phyloP scores from a whole-genome alignment of 306 rosid species.

The Biancaea sappan region DNA sequence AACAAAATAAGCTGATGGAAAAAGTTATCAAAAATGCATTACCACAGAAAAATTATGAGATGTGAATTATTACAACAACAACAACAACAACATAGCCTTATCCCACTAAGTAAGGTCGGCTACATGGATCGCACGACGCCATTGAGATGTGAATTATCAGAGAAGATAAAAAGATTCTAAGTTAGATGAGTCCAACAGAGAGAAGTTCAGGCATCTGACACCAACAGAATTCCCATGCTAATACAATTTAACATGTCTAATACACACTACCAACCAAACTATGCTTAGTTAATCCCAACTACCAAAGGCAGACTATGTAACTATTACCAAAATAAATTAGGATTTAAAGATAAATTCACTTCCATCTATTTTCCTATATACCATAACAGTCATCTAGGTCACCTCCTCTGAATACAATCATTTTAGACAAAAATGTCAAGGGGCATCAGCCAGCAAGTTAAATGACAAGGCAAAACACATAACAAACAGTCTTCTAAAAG shows the following conservation, averaged over 20 bases:
- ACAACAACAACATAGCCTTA: too few relatives aligned
- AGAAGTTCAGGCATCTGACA: neutral
- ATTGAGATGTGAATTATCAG: too few relatives aligned
- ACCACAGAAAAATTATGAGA: conserved; percentile 18
- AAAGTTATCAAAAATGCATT: conserved; percentile 9
- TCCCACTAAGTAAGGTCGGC: too few relatives aligned
- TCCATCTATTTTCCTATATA: neutral
- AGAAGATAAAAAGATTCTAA: neutral
- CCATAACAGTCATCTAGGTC: neutral
- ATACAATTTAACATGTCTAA: neutral
- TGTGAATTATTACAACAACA: too few relatives aligned
- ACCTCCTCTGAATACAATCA: neutral
- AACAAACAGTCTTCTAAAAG: neutral
- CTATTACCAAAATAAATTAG: neutral
- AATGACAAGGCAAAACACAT: neutral
- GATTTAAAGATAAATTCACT: neutral
- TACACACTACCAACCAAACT: conserved; percentile 1
- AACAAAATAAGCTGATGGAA: neutral
- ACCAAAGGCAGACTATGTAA: neutral
- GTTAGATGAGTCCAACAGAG: conserved; percentile 9
- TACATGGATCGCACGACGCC: too few relatives aligned
- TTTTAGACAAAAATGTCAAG: neutral
- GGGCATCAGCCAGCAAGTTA: neutral
- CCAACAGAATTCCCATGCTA: neutral
- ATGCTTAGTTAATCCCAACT: conserved; percentile 1